These are phyloP conservation scores for Rhizopogon rudus DNA, from an alignment of 768 basidiomycete species.

Conservation along the genomic window DNA sequence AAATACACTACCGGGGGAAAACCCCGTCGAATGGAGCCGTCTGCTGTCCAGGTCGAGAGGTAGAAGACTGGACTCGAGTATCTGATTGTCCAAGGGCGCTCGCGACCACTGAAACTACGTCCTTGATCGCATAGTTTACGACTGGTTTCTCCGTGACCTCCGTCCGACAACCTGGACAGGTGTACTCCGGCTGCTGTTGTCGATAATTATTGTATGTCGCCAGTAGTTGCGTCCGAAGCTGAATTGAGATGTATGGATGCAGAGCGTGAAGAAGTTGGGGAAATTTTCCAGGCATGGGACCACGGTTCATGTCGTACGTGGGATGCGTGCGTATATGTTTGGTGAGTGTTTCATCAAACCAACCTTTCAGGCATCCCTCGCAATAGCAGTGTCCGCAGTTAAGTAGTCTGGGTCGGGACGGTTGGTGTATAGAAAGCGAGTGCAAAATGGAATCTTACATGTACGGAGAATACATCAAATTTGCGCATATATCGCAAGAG, in stretches of 20 bases:
- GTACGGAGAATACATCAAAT: slow-evolving; percentile 62
- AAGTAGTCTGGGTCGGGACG: slow-evolving; percentile 38
- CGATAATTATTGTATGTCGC: slow-evolving; percentile 16
- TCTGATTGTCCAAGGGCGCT: slow-evolving; percentile 43
- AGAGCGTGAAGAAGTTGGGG: slow-evolving; percentile 10
- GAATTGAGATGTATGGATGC: slow-evolving; percentile 3
- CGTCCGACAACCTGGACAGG: slow-evolving; percentile 64
- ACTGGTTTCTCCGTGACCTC: slow-evolving; percentile 44
- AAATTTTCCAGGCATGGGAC: slow-evolving; percentile 12
- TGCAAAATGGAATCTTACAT: slow-evolving; percentile 37
- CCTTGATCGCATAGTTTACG: slow-evolving; percentile 60
- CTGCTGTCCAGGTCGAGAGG: not conserved
- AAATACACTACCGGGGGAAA: slow-evolving; percentile 27
- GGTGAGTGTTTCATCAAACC: slow-evolving; percentile 43
- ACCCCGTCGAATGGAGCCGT: slow-evolving; percentile 42
- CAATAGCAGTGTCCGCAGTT: slow-evolving; percentile 74
- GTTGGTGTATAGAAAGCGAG: not conserved
- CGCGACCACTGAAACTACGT: slow-evolving; percentile 47
- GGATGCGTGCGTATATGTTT: slow-evolving; percentile 48
- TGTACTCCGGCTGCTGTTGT: slow-evolving; percentile 45
- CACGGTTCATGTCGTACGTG: slow-evolving; percentile 31
- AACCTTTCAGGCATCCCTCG: slow-evolving; percentile 51
- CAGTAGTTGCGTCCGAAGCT: slow-evolving; percentile 13
- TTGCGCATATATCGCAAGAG: slow-evolving; percentile 61
- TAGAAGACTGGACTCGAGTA: slow-evolving; percentile 19